A percentile compares a stretch with the other conserved stretches of the same genome.
Evolutionary conservation across 2,329 filamentous ascomycete genomes (phyloP).

Genomic region (Knoxdaviesia capensis): DNA sequence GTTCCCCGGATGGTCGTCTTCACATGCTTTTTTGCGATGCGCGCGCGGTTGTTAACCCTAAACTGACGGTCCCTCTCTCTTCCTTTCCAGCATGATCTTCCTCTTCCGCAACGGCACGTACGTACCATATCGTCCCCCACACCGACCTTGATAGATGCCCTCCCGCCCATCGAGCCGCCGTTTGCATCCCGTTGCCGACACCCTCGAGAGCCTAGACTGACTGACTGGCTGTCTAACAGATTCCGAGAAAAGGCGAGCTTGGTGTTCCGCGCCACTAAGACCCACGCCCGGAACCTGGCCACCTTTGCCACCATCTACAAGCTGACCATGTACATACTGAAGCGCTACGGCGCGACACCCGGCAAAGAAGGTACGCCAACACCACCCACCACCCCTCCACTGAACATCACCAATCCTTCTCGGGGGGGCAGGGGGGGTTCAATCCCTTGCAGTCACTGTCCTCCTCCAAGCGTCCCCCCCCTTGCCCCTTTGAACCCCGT

Average conservation of each 20-base stretch:
- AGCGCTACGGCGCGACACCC: conserved; percentile 34
- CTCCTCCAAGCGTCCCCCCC: no score
- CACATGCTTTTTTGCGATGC: background rate
- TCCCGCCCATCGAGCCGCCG: no score
- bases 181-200: conserved; percentile 2
- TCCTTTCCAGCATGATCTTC: conserved; percentile 59
- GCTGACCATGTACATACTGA: conserved; percentile 53
- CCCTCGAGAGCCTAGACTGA: background rate
- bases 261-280: conserved; percentile 69
- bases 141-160: background rate
- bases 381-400: no score
- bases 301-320: conserved; percentile 90
- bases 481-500: no score
- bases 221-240: conserved; percentile 10
- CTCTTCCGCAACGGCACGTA: conserved; percentile 84
- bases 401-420: no score
- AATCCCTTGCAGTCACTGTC: no score
- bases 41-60: background rate
- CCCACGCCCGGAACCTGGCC: conserved; percentile 80
- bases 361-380: conserved; percentile 32
- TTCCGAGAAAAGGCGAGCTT: conserved; percentile 59
- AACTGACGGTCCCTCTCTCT: background rate
- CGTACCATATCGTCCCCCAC: conserved; percentile 12
- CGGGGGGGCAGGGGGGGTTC: no score
- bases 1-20: conserved; percentile 5